phyloP scores from a whole-genome alignment of 2,329 filamentous ascomycete species.

The Talaromyces funiculosus region DNA sequence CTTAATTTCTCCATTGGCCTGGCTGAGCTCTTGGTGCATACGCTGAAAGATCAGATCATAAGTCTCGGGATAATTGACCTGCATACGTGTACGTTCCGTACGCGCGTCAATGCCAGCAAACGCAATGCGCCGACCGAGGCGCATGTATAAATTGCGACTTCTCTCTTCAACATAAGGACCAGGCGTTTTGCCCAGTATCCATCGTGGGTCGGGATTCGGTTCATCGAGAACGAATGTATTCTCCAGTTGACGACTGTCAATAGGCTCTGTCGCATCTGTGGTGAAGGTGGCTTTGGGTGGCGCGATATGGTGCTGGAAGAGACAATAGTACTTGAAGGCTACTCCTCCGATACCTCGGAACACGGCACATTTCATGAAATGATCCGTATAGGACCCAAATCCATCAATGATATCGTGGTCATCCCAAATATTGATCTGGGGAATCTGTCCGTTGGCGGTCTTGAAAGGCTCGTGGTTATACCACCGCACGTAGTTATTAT shows the following conservation, averaged over 20 bases:
- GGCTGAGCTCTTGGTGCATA: slow-evolving; percentile 47
- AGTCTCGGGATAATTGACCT: slow-evolving; percentile 77
- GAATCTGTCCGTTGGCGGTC: slow-evolving; percentile 56
- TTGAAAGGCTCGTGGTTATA: slow-evolving; percentile 64
- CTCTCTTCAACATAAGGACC: slow-evolving; percentile 61
- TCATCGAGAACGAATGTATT: slow-evolving; percentile 64
- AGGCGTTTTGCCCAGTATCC: slow-evolving; percentile 69
- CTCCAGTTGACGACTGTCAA: slow-evolving; percentile 65
- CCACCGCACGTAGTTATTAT: slow-evolving; percentile 57
- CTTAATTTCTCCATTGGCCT: slow-evolving; percentile 52
- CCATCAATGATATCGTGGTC: slow-evolving; percentile 63
- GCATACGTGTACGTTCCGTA: slow-evolving; percentile 77
- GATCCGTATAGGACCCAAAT: slow-evolving; percentile 61
- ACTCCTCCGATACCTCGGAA: slow-evolving; percentile 61
- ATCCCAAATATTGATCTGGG: slow-evolving; percentile 63
- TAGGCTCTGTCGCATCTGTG: slow-evolving; percentile 57
- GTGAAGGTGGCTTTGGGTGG: slow-evolving; percentile 83
- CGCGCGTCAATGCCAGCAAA: slow-evolving; percentile 57
- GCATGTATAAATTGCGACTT: slow-evolving; percentile 58
- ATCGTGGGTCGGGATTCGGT: slow-evolving; percentile 60
- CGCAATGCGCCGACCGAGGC: slow-evolving; percentile 60
- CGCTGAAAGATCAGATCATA: slow-evolving; percentile 56
- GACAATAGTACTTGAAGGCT: slow-evolving; percentile 56
- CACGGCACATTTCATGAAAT: slow-evolving; percentile 61
- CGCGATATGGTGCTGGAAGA: slow-evolving; percentile 71